These are phyloP conservation scores for Wickerhamiella slavikovae DNA, from an alignment of 805 yeast species.

Conservation along the genomic window DNA sequence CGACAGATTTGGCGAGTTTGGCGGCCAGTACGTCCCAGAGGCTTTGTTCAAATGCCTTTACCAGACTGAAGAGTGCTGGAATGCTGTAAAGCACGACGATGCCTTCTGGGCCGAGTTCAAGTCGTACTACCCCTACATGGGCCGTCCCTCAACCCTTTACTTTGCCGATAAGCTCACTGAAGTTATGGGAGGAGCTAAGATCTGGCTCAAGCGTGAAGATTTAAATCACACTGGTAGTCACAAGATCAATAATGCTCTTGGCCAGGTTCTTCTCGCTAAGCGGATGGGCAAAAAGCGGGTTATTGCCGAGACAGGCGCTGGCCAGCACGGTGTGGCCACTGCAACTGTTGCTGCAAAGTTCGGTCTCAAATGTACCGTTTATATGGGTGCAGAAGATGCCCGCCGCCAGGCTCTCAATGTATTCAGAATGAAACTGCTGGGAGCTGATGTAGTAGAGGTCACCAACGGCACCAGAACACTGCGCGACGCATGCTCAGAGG, in stretches of 20 bases:
- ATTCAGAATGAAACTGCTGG: conserved; percentile 88
- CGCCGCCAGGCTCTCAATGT: conserved; percentile 97
- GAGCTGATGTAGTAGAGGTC: conserved; percentile 89
- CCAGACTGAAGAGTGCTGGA: conserved; percentile 77
- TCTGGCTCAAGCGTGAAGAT: conserved; percentile 97
- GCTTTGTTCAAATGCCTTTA: conserved; percentile 76
- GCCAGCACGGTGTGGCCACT: conserved; percentile 32
- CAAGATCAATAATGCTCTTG: conserved; percentile 28
- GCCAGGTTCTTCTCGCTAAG: conserved; percentile 24
- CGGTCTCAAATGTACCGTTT: conserved; percentile 83
- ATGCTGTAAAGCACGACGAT: conserved; percentile 74
- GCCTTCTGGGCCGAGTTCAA: conserved; percentile 83
- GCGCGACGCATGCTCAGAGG: conserved; percentile 96
- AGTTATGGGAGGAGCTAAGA: conserved; percentile 82
- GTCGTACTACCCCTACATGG: conserved; percentile 74
- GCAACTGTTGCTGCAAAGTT: conserved; percentile 34
- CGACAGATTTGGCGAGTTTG: conserved; percentile 81
- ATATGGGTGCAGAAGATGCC: conserved; percentile 98
- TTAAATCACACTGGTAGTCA: conserved; percentile 29
- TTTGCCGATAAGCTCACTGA: conserved; percentile 78
- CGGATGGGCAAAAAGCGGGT: conserved; percentile 25
- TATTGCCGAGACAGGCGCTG: conserved; percentile 31
- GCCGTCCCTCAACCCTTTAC: conserved; percentile 88
- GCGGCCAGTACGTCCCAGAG: conserved; percentile 98
- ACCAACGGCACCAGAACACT: conserved; percentile 87